Percentiles rank a stretch among this genome's conserved stretches.
Evolutionary conservation across 2,329 filamentous ascomycete species (phyloP).

Genomic region (Ophiostoma angusticollis): DNA sequence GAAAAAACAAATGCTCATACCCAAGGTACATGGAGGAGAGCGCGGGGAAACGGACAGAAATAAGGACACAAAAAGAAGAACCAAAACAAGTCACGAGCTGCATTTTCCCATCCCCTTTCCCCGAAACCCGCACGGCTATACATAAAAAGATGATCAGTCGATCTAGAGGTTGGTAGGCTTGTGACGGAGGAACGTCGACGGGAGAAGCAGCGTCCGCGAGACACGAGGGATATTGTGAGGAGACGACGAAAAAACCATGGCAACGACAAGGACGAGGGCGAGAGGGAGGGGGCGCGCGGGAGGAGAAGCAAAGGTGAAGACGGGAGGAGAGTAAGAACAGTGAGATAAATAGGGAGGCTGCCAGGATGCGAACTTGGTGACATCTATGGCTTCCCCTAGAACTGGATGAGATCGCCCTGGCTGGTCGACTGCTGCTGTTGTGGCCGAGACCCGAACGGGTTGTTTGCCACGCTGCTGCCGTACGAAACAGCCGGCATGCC

Average conservation of each 20-base stretch:
- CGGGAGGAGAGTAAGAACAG: background rate
- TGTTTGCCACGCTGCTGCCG: conserved; percentile 38
- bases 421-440: conserved; percentile 35
- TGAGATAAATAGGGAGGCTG: background rate
- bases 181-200: no score
- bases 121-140: no score
- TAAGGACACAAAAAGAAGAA: background rate
- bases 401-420: conserved; percentile 46
- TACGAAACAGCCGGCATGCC: conserved; percentile 55
- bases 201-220: background rate
- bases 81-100: background rate
- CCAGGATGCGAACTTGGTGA: conserved; percentile 1
- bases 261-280: background rate
- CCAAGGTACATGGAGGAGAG: conserved; percentile 1
- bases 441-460: conserved; percentile 45
- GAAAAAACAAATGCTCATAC: conserved; percentile 6
- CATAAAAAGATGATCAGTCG: no score
- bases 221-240: background rate
- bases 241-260: background rate
- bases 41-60: background rate
- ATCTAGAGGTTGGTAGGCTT: no score
- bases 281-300: background rate
- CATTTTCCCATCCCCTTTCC: conserved; percentile 2
- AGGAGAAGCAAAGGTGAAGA: background rate
- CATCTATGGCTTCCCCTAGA: conserved; percentile 25